Evolutionary conservation across 305 asterid species (phyloP).

Genomic region (Plantago coronopus): DNA sequence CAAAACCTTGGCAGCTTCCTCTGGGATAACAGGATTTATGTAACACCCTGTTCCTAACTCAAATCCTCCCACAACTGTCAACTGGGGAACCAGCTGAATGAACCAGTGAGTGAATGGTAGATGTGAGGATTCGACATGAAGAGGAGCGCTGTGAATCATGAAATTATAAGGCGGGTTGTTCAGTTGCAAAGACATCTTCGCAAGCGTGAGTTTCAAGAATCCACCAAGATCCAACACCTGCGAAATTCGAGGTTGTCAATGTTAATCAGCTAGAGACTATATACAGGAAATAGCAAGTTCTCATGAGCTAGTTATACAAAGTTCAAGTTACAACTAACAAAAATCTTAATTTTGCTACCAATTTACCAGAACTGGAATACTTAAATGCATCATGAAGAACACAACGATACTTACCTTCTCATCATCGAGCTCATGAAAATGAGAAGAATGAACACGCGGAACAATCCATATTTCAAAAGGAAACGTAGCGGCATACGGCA

Average conservation of each 20-base stretch:
- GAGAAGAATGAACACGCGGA: slow-evolving; percentile 70
- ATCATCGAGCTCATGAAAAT: slow-evolving; percentile 62
- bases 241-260: background rate
- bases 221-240: slow-evolving; percentile 91
- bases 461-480: slow-evolving; percentile 92
- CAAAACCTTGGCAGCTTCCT: slow-evolving; percentile 83
- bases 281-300: slow-evolving; percentile 5
- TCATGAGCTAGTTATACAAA: background rate
- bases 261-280: background rate
- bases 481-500: slow-evolving; percentile 71
- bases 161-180: slow-evolving; percentile 78
- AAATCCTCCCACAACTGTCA: slow-evolving; percentile 66
- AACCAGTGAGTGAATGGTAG: slow-evolving; percentile 70
- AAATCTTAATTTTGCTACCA: background rate
- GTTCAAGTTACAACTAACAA: background rate
- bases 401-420: slow-evolving; percentile 47
- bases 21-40: slow-evolving; percentile 90
- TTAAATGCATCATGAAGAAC: slow-evolving; percentile 1
- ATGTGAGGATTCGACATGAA: slow-evolving; percentile 37
- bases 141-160: slow-evolving; percentile 72
- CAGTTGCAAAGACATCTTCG: slow-evolving; percentile 69
- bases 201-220: slow-evolving; percentile 63
- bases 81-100: slow-evolving; percentile 83
- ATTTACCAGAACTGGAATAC: background rate
- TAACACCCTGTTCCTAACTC: slow-evolving; percentile 81